Base-by-base conservation (phyloP, 2,329 filamentous ascomycete species). In the Samsoniella hepiali region DNA sequence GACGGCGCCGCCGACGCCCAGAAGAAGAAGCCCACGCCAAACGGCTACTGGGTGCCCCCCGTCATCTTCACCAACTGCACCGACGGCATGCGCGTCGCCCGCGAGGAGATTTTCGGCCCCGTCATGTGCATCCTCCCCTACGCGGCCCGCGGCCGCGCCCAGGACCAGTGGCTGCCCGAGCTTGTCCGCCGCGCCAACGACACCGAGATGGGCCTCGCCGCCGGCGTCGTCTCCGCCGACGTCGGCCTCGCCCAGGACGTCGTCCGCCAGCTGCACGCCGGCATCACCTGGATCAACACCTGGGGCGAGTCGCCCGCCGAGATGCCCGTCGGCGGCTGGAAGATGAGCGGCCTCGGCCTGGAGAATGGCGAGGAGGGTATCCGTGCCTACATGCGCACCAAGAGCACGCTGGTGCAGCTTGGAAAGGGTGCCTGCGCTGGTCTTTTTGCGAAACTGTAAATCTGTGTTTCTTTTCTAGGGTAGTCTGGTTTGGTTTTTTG, bases 251-350 rank as follows among this genome's bases (percentile, higher is more conserved):
- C 90, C 62, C 91, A 96, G 71, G 80, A 84, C 50, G 84, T 94
- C 1, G 81, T 94, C 49, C 82, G 84, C 31, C 82, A 85, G 70
- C 78, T 96, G 5, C 84, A 96, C 72, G 91, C 91, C 0, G 92
- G 92, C 40, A 96, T 96, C 71, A 96, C 91, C 1, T 96, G 92
- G 92, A 83, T 96, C 59, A 96, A 96, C 74, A 93, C 91, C 0
- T 96, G 93, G 93, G 92, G 93, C n/a, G 92, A 96, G 78, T 89
- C 85, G 56, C 92, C 92, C 0, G 91, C 93, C 0, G 92, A 96
- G 80, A 96, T 96, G 93, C 89, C 90, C 2, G 92, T 96, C 0
- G 92, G 92, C 10, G 92, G 92, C 0, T 96, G 92, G 93, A 96
- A 96, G 80, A 84, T 90, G 82, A 96, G 91, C 72, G 93, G 93